A percentile compares a stretch with the other conserved stretches of the same genome.
Evolutionary conservation across 148 eudicot species (phyloP).

Genomic region (Limonium bicolor): DNA sequence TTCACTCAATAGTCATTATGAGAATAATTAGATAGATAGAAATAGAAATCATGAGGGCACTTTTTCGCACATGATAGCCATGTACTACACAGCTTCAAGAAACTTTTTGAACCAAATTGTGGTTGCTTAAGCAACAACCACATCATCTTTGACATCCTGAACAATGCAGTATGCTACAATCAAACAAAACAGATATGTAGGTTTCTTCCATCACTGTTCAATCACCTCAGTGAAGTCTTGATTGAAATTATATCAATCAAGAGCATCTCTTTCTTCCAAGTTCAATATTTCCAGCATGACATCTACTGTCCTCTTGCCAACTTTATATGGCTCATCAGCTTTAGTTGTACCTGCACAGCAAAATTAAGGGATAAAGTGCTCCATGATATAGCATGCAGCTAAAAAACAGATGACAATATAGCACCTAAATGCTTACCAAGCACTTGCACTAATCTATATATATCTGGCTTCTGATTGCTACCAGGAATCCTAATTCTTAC

Average conservation of each 20-base stretch:
- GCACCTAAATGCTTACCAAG: conserved; percentile 40
- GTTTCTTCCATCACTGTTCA: background rate
- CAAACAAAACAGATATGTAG: background rate
- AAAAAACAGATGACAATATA: background rate
- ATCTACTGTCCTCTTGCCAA: conserved; percentile 33
- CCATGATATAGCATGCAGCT: background rate
- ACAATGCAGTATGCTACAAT: background rate
- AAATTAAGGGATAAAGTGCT: background rate
- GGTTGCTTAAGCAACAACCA: too few relatives aligned
- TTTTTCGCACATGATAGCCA: too few relatives aligned
- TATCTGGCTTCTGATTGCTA: conserved; percentile 73
- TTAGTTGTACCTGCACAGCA: conserved; percentile 13
- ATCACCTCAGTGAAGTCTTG: conserved; percentile 57
- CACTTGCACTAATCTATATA: conserved; percentile 94
- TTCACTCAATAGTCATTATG: background rate
- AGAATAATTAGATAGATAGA: background rate
- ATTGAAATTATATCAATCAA: conserved; percentile 44
- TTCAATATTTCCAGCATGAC: conserved; percentile 45
- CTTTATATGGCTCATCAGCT: conserved; percentile 38
- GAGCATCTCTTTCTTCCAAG: conserved; percentile 36
- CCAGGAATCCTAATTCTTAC: conserved; percentile 94
- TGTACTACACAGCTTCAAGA: too few relatives aligned
- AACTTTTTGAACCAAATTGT: background rate
- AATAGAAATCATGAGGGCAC: background rate
- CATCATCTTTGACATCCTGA: too few relatives aligned